Conservation (phyloP, 2,329 filamentous ascomycete species). For the Aureobasidium sp. region DNA sequence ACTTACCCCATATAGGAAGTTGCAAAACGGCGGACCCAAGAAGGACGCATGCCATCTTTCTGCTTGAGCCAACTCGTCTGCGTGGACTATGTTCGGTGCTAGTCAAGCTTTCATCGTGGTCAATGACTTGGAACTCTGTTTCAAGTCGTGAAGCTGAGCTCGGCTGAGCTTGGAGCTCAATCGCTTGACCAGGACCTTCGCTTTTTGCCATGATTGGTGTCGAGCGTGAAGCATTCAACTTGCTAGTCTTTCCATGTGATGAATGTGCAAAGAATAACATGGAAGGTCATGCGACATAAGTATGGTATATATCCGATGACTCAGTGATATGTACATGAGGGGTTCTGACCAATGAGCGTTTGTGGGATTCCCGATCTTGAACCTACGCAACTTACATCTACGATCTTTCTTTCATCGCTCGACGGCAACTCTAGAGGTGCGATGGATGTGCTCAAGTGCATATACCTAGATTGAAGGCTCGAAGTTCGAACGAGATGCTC, state of each 20-base stretch:
- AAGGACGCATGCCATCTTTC: slow-evolving; percentile 26
- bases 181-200: background rate
- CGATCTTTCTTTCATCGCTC: no score
- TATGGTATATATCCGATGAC: background rate
- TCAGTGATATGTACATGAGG: background rate
- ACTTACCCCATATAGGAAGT: slow-evolving; percentile 45
- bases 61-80: background rate
- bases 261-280: background rate
- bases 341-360: background rate
- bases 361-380: background rate
- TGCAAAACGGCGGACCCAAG: slow-evolving; percentile 39
- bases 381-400: no score
- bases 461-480: no score
- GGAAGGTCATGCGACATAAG: background rate
- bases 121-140: background rate
- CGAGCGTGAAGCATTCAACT: background rate
- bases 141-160: background rate
- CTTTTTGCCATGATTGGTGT: background rate
- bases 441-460: no score
- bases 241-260: background rate
- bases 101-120: background rate
- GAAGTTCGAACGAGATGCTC: no score
- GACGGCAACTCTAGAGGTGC: no score
- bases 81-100: background rate
- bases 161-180: background rate